Base-by-base conservation (phyloP, 768 basidiomycete species). In the Boletus rubropictus region DNA sequence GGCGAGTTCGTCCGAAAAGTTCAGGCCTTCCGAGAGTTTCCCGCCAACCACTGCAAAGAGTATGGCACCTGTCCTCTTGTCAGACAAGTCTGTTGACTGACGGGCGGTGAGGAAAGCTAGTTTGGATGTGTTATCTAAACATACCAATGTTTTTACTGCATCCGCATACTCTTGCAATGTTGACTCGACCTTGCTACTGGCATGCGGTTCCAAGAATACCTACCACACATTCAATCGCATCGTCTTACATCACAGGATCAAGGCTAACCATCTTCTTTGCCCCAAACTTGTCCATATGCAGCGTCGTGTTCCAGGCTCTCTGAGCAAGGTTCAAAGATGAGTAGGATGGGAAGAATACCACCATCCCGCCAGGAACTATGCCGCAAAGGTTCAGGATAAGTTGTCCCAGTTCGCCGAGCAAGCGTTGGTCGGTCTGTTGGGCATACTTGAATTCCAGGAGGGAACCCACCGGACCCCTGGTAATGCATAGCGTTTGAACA, bases 41-140 rank as follows among this genome's bases (percentile, higher is more conserved):
- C 93, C 95, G 15, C 94, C 94, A 22, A 98, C 85, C 9, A 98
- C 96, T 2, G 96, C 95, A 46, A 98, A 84, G 5, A 99, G 71
- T 32, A 99, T 64, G 3, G 90, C 89, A 14, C 92, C 92, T 1
- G 66, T 66, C 59, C 60, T 52, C 68, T 66, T 63, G 61, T 56
- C 49, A 28, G 62, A 53, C 25, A 20, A 8, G 39, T 56, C 46
- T 11, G 35, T 17, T 15, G 64, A 55, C 66, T 65, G n/a, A 24
- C 7, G 21, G 12, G 22, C 15, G 6, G 25, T 55, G 21, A 67
- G 48, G 7, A 39, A 37, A 3, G n/a, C 21, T 21, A 4, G 3
- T 14, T 11, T 0, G 17, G n/a, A 37, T 1, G n/a, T 5, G 22
- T 18, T 17, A 1, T 11, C 22, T 15, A 25, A 36, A 64, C 56